A percentile compares a stretch with the other conserved stretches of the same genome.
These are phyloP conservation scores for Diaporthe helianthi DNA, from an alignment of 2,329 filamentous ascomycete genomes.

Conservation along the genomic window DNA sequence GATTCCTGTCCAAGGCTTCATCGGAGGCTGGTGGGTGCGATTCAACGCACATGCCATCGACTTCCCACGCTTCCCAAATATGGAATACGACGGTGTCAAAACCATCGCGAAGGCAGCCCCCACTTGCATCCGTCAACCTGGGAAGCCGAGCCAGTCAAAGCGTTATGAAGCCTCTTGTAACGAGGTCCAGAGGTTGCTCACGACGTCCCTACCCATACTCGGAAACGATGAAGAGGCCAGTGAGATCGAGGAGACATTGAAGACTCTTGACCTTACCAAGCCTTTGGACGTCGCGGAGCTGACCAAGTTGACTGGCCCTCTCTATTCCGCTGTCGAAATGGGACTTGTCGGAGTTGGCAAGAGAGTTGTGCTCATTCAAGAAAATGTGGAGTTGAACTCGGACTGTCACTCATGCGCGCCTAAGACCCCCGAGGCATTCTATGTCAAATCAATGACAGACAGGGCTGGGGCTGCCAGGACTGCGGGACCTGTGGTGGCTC, in stretches of 20 bases:
- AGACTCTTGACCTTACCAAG: conserved; percentile 27
- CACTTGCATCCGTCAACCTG: not conserved
- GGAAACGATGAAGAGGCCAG: not conserved
- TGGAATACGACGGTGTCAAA: not conserved
- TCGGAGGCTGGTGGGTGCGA: conserved; percentile 24
- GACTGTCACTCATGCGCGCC: conserved; percentile 22
- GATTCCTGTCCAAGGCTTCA: not conserved
- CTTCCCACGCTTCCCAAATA: conserved; percentile 8
- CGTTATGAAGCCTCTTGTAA: conserved; percentile 11
- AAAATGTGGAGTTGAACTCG: not conserved
- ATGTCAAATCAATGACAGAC: not conserved
- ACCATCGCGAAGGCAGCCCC: conserved; percentile 21
- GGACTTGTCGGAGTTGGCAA: conserved; percentile 5
- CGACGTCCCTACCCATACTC: conserved; percentile 30
- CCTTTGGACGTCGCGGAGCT: conserved; percentile 33
- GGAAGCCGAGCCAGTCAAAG: not conserved
- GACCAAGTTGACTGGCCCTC: conserved; percentile 21
- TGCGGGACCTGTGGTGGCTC: conserved; percentile 9
- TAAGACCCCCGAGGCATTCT: conserved; percentile 15
- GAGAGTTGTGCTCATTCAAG: conserved; percentile 3
- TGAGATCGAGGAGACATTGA: conserved; percentile 3
- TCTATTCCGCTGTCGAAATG: conserved; percentile 28
- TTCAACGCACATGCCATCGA: not conserved
- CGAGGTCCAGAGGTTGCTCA: conserved; percentile 26
- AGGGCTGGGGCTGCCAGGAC: not conserved